phyloP scores from a whole-genome alignment of 495 filamentous ascomycete genomes.

The Filosporella fistucella region DNA sequence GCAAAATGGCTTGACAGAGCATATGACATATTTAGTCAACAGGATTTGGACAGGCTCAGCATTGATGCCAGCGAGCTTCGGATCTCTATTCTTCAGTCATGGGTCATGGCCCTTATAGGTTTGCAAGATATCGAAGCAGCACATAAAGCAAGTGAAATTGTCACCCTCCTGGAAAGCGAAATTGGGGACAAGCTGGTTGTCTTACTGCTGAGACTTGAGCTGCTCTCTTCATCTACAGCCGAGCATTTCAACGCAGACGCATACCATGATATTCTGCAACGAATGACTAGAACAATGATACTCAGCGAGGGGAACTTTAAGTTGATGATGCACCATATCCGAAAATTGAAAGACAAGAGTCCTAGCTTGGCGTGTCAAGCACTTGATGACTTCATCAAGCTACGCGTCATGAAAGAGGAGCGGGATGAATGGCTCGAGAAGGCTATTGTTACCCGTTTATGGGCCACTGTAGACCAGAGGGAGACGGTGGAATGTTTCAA shows the following conservation, averaged over 20 bases:
- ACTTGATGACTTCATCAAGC: slow-evolving; percentile 55
- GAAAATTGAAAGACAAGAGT: slow-evolving; percentile 55
- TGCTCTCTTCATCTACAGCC: slow-evolving; percentile 41
- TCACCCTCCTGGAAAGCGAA: slow-evolving; percentile 55
- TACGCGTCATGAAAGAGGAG: slow-evolving; percentile 35
- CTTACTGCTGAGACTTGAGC: slow-evolving; percentile 64
- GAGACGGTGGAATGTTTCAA: slow-evolving; percentile 26
- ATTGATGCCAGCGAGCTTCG: slow-evolving; percentile 58
- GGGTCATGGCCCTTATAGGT: slow-evolving; percentile 50
- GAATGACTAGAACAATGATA: slow-evolving; percentile 52
- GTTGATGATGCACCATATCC: slow-evolving; percentile 64
- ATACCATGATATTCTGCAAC: slow-evolving; percentile 45
- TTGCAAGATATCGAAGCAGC: slow-evolving; percentile 36
- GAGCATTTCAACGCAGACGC: slow-evolving; percentile 41
- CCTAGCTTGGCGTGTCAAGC: slow-evolving; percentile 45
- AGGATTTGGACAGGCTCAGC: slow-evolving; percentile 52
- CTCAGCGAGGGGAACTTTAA: slow-evolving; percentile 62
- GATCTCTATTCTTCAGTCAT: slow-evolving; percentile 59
- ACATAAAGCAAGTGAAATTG: slow-evolving; percentile 50
- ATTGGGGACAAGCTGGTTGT: slow-evolving; percentile 59
- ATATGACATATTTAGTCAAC: slow-evolving; percentile 49
- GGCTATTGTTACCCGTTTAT: slow-evolving; percentile 56
- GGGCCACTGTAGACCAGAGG: slow-evolving; percentile 42
- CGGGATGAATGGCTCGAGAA: slow-evolving; percentile 57
- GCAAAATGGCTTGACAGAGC: slow-evolving; percentile 74